Evolutionary conservation across 148 eudicot species (phyloP), one percentile per base, ranked within the genome.

Genomic region (Salicornia ramosissima): DNA sequence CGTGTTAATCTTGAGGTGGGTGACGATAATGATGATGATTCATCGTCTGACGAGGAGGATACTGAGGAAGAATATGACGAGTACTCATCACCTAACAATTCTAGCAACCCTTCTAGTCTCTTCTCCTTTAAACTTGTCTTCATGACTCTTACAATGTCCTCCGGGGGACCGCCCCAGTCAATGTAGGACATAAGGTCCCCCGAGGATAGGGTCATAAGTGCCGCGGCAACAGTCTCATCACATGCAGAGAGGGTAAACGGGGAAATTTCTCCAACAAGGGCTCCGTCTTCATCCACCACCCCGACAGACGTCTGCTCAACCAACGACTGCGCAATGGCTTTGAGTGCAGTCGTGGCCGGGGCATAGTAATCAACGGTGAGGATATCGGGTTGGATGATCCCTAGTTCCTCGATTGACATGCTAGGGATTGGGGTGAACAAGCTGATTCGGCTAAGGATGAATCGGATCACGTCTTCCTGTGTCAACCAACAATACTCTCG

Each of bases 181-280:
- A 88, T 83, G 75, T 84, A 92, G 70, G 90, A 86, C 91, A 93
- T 86, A 14, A 93, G 89, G 49, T 93, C 96, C 0, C 96, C 92
- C 0, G 86, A 80, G 0, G 95, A 85, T 18, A 93, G 74, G 25
- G 98, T 86, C 65, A 78, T 53, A 53, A 93, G 61, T 2, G 95
- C 98, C 0, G 92, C 87, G 0, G 84, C 74, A 0, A 80, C 80
- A 2, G 83, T 80, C 76, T 90, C 92, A 59, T 85, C 95, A 42
- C 86, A 82, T 28, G 78, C 78, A 5, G 83, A 72, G 1, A 93
- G 87, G 21, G 90, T 80, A 36, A 63, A 74, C 1, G 95, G 95
- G 2, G 98, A 90, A 28, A 93, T 90, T 66, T 93, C 98, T 0
- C 95, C 93, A 0, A 90, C 74, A 60, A 93, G 47, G 29, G 49